Base-by-base conservation (phyloP, 2,329 filamentous ascomycete genomes). In the Alternaria triticina region DNA sequence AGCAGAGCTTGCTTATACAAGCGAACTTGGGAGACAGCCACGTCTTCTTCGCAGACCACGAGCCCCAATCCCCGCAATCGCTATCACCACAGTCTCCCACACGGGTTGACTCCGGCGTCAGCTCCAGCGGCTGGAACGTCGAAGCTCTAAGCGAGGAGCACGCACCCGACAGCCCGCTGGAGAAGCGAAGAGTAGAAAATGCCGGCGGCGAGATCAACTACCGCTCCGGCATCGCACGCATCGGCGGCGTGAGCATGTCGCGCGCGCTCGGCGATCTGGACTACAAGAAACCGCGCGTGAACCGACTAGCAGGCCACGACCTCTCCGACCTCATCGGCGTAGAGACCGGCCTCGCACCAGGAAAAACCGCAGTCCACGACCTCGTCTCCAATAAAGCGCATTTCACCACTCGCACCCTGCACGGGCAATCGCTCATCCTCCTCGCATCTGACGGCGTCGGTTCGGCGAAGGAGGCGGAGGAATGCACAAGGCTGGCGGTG, bases 191-290 rank as follows among this genome's bases (percentile, higher is more conserved):
- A 8, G 61, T 74, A 22, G 69, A 73, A 67, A 65, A 73, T 11
- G 64, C 71, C 5, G 71, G 71, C 22, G 71, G 71, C 4, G 64
- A 70, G 22, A 61, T 73, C 12, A 74, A 70, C 11, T 73, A 69
- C 20, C 58, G 59, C 30, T 71, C 71, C 6, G 71, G 71, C 5
- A 67, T 67, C 13, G 61, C 71, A 0, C 62, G 71, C 17, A 66
- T 74, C 47, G 71, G 71, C n/a, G 71, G 63, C 22, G 70, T 74
- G 20, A 70, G 62, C n/a, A 74, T 74, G 71, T 67, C 70, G 28
- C 68, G 71, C 7, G 70, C 71, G 0, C 57, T 74, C 2, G 71
- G 71, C 25, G 71, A 74, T 27, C 54, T 68, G 23, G 66, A 74
- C 22, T 64, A 72, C 54, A 74, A 74, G 55, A 62, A 68, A 11